Evolutionary conservation across 805 yeast genomes (phyloP).

Genomic region (Pichia occidentalis): DNA sequence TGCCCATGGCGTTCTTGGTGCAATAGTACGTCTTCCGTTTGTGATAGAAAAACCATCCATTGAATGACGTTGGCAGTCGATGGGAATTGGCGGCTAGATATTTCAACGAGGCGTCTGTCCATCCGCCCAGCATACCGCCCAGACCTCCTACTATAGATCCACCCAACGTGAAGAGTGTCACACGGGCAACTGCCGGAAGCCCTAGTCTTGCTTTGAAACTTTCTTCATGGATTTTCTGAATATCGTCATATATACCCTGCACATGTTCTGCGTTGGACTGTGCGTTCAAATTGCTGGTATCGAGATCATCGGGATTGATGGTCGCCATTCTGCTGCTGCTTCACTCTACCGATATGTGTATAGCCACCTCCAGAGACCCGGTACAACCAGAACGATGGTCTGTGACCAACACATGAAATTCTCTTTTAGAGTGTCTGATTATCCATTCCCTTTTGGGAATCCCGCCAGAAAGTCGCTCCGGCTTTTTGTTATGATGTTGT

Average conservation of each 20-base stretch:
- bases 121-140: constrained; percentile 57
- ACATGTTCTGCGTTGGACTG: constrained; percentile 12
- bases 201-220: constrained; percentile 35
- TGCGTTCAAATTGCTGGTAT: constrained; percentile 13
- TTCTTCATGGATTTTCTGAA: constrained; percentile 15
- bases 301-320: constrained; percentile 15
- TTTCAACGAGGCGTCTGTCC: constrained; percentile 45
- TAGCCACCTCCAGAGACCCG: too few relatives aligned
- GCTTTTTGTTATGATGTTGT: too few relatives aligned
- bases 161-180: constrained; percentile 35
- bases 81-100: constrained; percentile 79
- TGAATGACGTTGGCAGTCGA: constrained; percentile 65
- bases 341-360: too few relatives aligned
- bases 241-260: constrained; percentile 12
- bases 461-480: too few relatives aligned
- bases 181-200: constrained; percentile 39
- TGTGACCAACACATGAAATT: too few relatives aligned
- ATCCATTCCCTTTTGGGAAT: too few relatives aligned
- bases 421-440: too few relatives aligned
- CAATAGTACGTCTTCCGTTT: constrained; percentile 75
- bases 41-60: constrained; percentile 87
- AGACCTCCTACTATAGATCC: constrained; percentile 40
- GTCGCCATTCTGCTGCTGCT: constrained; percentile 8
- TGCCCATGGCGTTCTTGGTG: constrained; percentile 45
- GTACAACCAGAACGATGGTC: too few relatives aligned